Evolutionary conservation across 1,284 basidiomycete genomes (phyloP), one percentile per base, ranked within the genome.

Genomic region (Exobasidium rhododendri): DNA sequence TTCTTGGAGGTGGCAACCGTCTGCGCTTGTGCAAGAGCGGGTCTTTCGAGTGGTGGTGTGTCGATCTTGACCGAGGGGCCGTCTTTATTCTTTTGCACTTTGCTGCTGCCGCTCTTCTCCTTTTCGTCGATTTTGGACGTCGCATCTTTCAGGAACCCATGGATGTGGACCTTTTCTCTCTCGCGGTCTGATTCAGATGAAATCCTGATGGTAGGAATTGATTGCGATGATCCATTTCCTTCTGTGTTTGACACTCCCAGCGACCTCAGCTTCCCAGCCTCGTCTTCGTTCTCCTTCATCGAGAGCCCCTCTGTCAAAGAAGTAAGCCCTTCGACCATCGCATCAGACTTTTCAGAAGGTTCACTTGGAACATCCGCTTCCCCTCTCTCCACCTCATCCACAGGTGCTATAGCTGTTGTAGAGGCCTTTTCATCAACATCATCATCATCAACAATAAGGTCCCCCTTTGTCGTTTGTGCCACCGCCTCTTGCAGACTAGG

Each of bases 161-260:
- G 70, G 31, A 79, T 47, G 44, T 74, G 79, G 28, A 78, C 80
- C 56, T 83, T 81, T 59, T 85, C 84, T 56, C 81, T 77, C 61
- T 84, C 85, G 46, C 85, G 83, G 68, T 86, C 86, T 44, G 88
- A 89, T 73, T 92, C 90, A 1, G 87, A 88, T 32, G 92, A 94
- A 63, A 97, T 89, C 65, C 89, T 86, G 77, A 97, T 97, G 17
- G 86, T 91, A 22, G 92, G 94, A 51, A 96, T 90, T 29, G 68
- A 71, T 40, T 75, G 74, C 22, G 67, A 69, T n/a, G 74, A 75
- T 0, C 67, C 68, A 40, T 64, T 71, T n/a, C 68, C 72, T 4
- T 61, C 58, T 35, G 65, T 46, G 4, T 50, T 20, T 28, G 66
- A 66, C 62, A 74, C 62, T 26, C 71, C 73, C 4, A 76, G 58